Conservation (phyloP, 352 stramenopile species). For the Phytophthora megakarya region DNA sequence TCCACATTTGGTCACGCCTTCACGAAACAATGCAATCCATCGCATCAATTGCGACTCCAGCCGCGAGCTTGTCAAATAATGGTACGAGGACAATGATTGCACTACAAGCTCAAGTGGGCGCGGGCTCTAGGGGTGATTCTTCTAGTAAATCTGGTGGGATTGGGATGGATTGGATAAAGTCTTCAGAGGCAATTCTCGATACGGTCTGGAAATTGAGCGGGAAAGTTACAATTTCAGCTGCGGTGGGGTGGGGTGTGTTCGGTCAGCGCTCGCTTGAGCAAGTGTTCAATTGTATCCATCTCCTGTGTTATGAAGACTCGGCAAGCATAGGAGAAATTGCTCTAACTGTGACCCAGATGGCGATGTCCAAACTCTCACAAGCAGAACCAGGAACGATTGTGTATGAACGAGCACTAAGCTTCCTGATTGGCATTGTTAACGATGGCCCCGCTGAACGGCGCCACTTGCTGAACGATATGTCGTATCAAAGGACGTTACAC, state of each 20-base stretch:
- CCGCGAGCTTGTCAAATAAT: conserved; percentile 20
- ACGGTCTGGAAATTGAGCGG: conserved; percentile 69
- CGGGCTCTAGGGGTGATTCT: conserved; percentile 17
- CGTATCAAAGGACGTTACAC: conserved; percentile 56
- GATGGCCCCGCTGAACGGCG: background rate
- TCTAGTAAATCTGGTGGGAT: conserved; percentile 8
- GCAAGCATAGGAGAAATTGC: conserved; percentile 57
- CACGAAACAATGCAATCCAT: conserved; percentile 39
- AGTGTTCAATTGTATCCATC: conserved; percentile 56
- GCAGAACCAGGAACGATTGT: conserved; percentile 17
- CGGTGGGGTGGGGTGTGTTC: conserved; percentile 56
- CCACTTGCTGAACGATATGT: conserved; percentile 42
- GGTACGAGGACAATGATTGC: conserved; percentile 27
- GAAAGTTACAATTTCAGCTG: conserved; percentile 53
- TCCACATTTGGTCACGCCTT: conserved; percentile 52
- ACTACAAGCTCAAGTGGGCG: conserved; percentile 33
- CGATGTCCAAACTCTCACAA: conserved; percentile 31
- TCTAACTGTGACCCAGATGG: conserved; percentile 55
- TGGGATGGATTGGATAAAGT: conserved; percentile 64
- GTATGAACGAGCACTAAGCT: conserved; percentile 41
- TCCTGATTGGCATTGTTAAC: conserved; percentile 36
- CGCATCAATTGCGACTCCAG: conserved; percentile 31
- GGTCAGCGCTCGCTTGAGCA: conserved; percentile 52
- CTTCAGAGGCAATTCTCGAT: conserved; percentile 59
- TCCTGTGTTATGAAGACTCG: conserved; percentile 58